Evolutionary conservation across 371 early-diverging fungal species (phyloP), one percentile per base, ranked within the genome.

Genomic region (Mortierella sp.): DNA sequence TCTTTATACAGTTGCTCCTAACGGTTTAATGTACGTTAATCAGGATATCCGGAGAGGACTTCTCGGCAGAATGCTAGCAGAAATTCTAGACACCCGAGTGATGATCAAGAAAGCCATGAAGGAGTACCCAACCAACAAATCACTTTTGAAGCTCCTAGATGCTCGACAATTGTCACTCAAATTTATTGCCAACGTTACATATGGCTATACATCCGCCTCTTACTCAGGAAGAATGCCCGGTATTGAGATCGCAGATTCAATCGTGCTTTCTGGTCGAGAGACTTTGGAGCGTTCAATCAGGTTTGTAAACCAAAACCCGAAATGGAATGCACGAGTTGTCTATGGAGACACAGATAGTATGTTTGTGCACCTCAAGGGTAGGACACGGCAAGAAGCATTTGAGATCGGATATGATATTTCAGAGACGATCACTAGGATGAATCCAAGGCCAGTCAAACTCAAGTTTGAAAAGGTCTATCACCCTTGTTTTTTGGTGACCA

Each of bases 391-490:
- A 40, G 82, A 89, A 45, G 98, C 97, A 0, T 95, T 96, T 76
- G 72, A 75, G n/a, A 84, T 95, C 61, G 96, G 95, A 0, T 83
- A 89, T 2, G 92, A 91, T 34, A 96, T 97, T 54, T 92, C 94
- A 1, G 84, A 88, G 8, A 88, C 89, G 0, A 85, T 97, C 19
- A 94, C 97, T 0, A 43, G 72, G 15, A 71, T 81, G 84, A 93
- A 93, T 70, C 96, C 95, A 10, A 76, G 83, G 9, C 97, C 97
- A 0, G 84, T 97, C 40, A 93, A 93, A 61, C 90, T 97, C 23
- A 95, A 96, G 72, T 93, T 97, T 83, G 98, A 97, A 76, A 96
- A 97, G 84, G 92, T 97, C 0, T 97, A 97, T 76, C 92, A 92
- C 37, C 96, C 96, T 0, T 92, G 94, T 63, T 86, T 97, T 3